phyloP scores from a whole-genome alignment of 768 basidiomycete genomes.

The Phylloporus sp. region DNA sequence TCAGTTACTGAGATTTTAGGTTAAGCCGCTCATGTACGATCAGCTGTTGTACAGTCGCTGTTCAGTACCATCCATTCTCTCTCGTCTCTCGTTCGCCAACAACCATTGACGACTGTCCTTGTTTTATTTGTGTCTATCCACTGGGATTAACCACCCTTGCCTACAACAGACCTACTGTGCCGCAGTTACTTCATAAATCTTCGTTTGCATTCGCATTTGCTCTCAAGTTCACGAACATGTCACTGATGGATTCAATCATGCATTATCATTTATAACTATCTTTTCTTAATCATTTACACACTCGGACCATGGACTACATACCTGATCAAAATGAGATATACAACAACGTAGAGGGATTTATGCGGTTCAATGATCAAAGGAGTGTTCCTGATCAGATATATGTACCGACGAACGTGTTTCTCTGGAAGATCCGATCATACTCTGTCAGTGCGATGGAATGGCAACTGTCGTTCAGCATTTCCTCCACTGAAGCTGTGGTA shows the following conservation, averaged over 20 bases:
- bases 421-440: too few species aligned
- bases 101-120: conserved; percentile 23
- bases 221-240: conserved; percentile 20
- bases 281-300: conserved; percentile 26
- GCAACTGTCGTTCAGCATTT: too few species aligned
- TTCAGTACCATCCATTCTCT: conserved; percentile 16
- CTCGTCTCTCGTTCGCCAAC: conserved; percentile 14
- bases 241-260: conserved; percentile 24
- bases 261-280: conserved; percentile 28
- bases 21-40: conserved; percentile 18
- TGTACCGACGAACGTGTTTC: too few species aligned
- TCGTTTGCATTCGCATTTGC: conserved; percentile 15
- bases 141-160: conserved; percentile 11
- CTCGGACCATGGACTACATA: conserved; percentile 3
- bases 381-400: too few species aligned
- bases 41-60: conserved; percentile 21
- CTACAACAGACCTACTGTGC: conserved; percentile 5
- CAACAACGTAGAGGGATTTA: too few species aligned
- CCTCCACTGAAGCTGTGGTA: too few species aligned
- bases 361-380: too few species aligned
- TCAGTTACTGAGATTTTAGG: conserved; percentile 9
- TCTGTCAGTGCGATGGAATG: too few species aligned
- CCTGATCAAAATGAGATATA: background rate
- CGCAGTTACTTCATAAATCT: conserved; percentile 9
- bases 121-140: conserved; percentile 20